Conservation (phyloP, 345 rosid genomes). For the Xanthoceras sorbifolium region DNA sequence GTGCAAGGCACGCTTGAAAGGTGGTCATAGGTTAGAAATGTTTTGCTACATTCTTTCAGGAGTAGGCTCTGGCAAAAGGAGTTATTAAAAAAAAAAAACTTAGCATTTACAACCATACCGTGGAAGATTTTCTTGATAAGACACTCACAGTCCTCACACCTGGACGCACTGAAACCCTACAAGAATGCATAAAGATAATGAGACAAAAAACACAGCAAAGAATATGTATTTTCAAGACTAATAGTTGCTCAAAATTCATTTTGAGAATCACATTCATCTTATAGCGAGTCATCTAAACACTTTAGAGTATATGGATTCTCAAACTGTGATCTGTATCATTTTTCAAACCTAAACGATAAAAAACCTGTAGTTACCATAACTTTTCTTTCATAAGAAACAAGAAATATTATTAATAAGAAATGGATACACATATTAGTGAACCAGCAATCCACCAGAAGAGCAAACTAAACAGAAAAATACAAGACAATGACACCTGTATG, state of each 20-base stretch:
- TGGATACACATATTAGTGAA: not conserved
- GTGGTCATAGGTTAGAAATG: not conserved
- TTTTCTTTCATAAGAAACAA: not conserved
- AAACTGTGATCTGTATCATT: not conserved
- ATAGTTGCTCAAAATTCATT: not conserved
- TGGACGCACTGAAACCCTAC: constrained; percentile 47
- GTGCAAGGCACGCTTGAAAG: not conserved
- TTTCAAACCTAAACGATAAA: not conserved
- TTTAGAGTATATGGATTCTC: not conserved
- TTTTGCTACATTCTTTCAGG: not conserved
- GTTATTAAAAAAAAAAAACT: not conserved
- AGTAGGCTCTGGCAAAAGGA: not conserved
- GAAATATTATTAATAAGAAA: not conserved
- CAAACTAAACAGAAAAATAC: not conserved
- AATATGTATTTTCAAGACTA: not conserved
- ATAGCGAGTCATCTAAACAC: not conserved
- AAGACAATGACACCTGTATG: not conserved
- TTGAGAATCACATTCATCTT: not conserved
- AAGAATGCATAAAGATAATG: constrained; percentile 18
- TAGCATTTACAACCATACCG: constrained; percentile 39
- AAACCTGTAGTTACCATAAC: not conserved
- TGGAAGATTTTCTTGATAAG: constrained; percentile 42
- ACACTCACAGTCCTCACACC: constrained; percentile 35
- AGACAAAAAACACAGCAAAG: not conserved
- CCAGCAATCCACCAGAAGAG: not conserved